Percentiles rank a stretch among this genome's conserved stretches.
Conservation (phyloP, 192 early-diverging fungal genomes). For the Linnemannia zychae region DNA sequence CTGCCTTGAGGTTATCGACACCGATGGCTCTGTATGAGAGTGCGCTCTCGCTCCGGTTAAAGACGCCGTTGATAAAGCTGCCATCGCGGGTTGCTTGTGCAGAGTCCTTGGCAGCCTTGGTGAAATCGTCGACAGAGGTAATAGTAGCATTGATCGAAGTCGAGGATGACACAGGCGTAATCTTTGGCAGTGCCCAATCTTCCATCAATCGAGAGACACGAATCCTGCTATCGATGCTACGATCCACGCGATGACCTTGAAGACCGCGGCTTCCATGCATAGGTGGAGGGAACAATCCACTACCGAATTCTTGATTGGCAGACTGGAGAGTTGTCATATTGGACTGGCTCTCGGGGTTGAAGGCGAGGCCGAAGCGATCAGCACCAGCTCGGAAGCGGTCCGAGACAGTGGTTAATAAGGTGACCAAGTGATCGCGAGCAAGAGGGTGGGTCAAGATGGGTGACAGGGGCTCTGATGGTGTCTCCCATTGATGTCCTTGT, state of each 20-base stretch:
- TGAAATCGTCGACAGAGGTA: not conserved
- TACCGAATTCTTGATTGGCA: slow-evolving; percentile 14
- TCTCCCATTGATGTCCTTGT: slow-evolving; percentile 23
- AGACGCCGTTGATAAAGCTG: not conserved
- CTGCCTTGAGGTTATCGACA: slow-evolving; percentile 41
- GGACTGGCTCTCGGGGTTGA: slow-evolving; percentile 21
- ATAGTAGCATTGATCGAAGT: slow-evolving; percentile 1
- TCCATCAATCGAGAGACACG: slow-evolving; percentile 49
- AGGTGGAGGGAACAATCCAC: slow-evolving; percentile 21
- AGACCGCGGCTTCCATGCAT: not conserved
- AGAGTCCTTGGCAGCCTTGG: not conserved
- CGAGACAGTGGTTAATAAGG: slow-evolving; percentile 41
- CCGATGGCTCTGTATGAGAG: slow-evolving; percentile 31
- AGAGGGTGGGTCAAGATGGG: slow-evolving; percentile 46
- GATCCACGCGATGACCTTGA: slow-evolving; percentile 8
- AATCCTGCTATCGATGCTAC: slow-evolving; percentile 35
- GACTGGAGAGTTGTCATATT: slow-evolving; percentile 1
- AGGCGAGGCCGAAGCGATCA: slow-evolving; percentile 24
- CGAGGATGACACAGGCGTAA: slow-evolving; percentile 12
- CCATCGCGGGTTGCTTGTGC: slow-evolving; percentile 20
- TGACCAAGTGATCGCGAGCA: slow-evolving; percentile 44
- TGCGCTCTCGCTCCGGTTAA: not conserved
- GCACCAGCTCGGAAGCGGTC: slow-evolving; percentile 47
- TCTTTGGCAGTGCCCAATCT: slow-evolving; percentile 47
- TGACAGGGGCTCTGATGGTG: slow-evolving; percentile 27